phyloP scores from a whole-genome alignment of 192 early-diverging fungal genomes.

The Mortierella claussenii region DNA sequence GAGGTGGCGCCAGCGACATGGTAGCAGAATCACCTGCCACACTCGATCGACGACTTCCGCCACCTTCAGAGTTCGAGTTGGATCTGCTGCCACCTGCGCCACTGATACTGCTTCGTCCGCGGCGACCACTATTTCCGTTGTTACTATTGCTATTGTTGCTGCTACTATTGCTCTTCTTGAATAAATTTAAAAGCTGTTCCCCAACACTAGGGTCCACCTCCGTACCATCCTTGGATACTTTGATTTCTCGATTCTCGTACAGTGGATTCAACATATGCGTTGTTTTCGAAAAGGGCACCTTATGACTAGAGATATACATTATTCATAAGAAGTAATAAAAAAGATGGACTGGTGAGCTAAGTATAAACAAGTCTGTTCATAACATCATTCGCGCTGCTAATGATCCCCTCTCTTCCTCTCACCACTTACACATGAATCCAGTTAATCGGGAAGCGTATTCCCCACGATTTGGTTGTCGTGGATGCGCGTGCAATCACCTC shows the following conservation, averaged over 20 bases:
- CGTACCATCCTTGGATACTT: slow-evolving; percentile 61
- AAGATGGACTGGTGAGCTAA: too few species aligned
- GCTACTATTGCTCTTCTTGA: slow-evolving; percentile 33
- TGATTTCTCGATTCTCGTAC: slow-evolving; percentile 61
- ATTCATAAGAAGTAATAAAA: too few species aligned
- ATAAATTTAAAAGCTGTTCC: slow-evolving; percentile 50
- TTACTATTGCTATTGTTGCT: not conserved
- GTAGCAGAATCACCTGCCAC: slow-evolving; percentile 13
- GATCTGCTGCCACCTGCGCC: slow-evolving; percentile 8
- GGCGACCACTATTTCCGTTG: not conserved
- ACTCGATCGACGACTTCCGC: slow-evolving; percentile 32
- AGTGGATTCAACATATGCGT: slow-evolving; percentile 57
- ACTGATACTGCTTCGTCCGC: slow-evolving; percentile 19
- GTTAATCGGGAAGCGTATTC: slow-evolving; percentile 54
- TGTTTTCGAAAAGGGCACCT: slow-evolving; percentile 56
- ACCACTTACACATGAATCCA: slow-evolving; percentile 62
- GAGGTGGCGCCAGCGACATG: slow-evolving; percentile 2
- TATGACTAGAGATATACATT: slow-evolving; percentile 56
- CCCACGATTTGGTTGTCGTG: slow-evolving; percentile 59
- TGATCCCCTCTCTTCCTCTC: not conserved
- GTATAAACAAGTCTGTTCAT: too few species aligned
- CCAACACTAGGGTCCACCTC: slow-evolving; percentile 57
- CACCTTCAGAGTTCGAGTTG: slow-evolving; percentile 33
- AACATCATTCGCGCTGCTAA: too few species aligned
- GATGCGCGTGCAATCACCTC: slow-evolving; percentile 41